A percentile compares a stretch with the other conserved stretches of the same genome.
These are phyloP conservation scores for Curvularia hawaiiensis DNA, from an alignment of 2,329 filamentous ascomycete species.

Conservation along the genomic window DNA sequence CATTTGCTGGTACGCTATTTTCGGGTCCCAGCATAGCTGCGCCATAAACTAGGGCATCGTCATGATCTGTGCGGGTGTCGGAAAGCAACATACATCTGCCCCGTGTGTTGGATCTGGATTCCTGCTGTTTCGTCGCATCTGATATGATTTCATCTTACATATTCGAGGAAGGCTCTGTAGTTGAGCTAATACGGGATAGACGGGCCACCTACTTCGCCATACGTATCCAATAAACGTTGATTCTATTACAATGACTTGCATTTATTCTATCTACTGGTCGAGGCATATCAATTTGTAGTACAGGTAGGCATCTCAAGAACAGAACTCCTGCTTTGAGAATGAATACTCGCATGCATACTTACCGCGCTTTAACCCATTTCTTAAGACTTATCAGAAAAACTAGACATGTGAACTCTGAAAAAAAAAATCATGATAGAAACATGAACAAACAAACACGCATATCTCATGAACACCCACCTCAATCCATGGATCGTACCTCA, in stretches of 20 bases:
- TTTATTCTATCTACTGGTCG: background rate
- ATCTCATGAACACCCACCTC: too few species aligned
- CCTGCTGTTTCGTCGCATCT: background rate
- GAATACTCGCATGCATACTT: background rate
- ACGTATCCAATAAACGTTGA: background rate
- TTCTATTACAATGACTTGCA: background rate
- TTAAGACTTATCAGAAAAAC: too few species aligned
- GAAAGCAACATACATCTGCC: background rate
- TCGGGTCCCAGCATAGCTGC: constrained; percentile 1
- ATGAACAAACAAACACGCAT: background rate
- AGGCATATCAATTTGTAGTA: background rate
- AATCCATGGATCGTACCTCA: too few species aligned
- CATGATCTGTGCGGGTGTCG: background rate
- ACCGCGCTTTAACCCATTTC: too few species aligned
- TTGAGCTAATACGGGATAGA: background rate
- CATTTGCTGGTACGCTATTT: constrained; percentile 11
- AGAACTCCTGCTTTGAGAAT: background rate
- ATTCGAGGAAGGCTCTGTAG: background rate
- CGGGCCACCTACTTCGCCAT: too few species aligned
- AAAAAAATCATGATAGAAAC: too few species aligned
- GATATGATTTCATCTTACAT: background rate
- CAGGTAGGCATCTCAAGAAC: too few species aligned
- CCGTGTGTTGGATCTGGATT: background rate
- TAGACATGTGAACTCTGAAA: too few species aligned
- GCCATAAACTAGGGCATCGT: background rate